These are phyloP conservation scores for Ophiosphaerella narmari DNA, from an alignment of 2,329 filamentous ascomycete species.

Conservation along the genomic window DNA sequence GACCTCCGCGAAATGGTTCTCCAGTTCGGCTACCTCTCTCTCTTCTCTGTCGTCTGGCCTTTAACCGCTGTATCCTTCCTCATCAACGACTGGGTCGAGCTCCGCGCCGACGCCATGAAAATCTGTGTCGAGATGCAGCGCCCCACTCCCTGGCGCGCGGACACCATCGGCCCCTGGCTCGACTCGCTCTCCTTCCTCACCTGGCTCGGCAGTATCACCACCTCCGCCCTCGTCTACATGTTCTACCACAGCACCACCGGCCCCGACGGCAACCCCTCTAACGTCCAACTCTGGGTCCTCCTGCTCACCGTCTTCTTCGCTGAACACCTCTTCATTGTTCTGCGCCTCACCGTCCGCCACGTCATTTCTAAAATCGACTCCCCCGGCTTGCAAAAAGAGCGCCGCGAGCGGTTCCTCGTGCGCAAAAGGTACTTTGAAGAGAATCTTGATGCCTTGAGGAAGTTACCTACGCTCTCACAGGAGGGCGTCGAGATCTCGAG, in stretches of 20 bases:
- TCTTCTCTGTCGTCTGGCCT: conserved; percentile 95
- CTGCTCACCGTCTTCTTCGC: conserved; percentile 81
- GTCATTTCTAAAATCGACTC: conserved; percentile 82
- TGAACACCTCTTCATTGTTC: conserved; percentile 86
- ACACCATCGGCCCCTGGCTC: conserved; percentile 94
- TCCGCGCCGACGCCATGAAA: conserved; percentile 92
- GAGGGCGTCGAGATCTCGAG: conserved; percentile 65
- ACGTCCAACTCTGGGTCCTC: conserved; percentile 78
- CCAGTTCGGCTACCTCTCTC: conserved; percentile 78
- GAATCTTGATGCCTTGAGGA: conserved; percentile 63
- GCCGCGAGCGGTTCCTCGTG: conserved; percentile 77
- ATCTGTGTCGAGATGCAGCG: conserved; percentile 88
- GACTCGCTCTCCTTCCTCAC: conserved; percentile 85
- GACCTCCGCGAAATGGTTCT: conserved; percentile 75
- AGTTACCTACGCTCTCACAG: conserved; percentile 46
- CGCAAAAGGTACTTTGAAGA: conserved; percentile 80
- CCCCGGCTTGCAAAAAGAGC: conserved; percentile 83
- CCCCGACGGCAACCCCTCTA: conserved; percentile 67
- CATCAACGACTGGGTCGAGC: conserved; percentile 94
- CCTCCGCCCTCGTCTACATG: conserved; percentile 84
- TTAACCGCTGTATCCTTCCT: conserved; percentile 88
- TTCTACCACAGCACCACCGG: conserved; percentile 74
- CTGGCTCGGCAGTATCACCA: conserved; percentile 90
- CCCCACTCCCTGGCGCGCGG: conserved; percentile 85
- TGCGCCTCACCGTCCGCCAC: conserved; percentile 72